These are phyloP conservation scores for Biscogniauxia sp. DNA, from an alignment of 2,329 filamentous ascomycete genomes.

Conservation along the genomic window DNA sequence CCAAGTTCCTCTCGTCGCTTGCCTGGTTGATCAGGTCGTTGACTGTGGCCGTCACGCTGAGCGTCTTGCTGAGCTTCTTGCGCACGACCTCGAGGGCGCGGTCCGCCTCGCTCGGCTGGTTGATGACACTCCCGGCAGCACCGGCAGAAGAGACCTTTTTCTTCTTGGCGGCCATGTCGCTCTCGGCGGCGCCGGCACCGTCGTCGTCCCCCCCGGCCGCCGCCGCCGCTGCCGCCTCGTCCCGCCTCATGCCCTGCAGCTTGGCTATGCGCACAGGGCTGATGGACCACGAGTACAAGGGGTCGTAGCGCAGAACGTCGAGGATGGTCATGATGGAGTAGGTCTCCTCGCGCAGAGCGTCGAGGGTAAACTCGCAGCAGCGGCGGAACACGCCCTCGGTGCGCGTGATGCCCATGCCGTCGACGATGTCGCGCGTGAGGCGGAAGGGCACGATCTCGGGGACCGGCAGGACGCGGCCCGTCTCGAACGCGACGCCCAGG, in stretches of 20 bases:
- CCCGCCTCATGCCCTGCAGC: constrained; percentile 60
- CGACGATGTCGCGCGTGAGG: constrained; percentile 88
- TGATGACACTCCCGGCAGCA: constrained; percentile 36
- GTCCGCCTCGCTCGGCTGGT: constrained; percentile 74
- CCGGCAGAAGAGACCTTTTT: constrained; percentile 27
- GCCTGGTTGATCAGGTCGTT: constrained; percentile 97
- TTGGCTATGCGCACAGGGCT: constrained; percentile 66
- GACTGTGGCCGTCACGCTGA: constrained; percentile 93
- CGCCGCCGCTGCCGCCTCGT: constrained; percentile 29
- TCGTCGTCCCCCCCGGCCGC: too few species aligned
- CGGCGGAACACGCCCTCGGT: constrained; percentile 95
- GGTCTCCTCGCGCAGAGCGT: constrained; percentile 89
- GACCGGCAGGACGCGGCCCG: constrained; percentile 89
- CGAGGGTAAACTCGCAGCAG: constrained; percentile 97
- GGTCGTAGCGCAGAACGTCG: constrained; percentile 97
- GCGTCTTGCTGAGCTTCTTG: constrained; percentile 91
- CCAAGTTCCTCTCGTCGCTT: constrained; percentile 87
- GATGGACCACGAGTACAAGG: constrained; percentile 92
- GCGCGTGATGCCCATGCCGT: constrained; percentile 93
- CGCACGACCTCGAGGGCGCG: constrained; percentile 87
- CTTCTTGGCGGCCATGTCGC: constrained; percentile 41
- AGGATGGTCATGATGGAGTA: constrained; percentile 99
- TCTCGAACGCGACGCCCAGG: constrained; percentile 94
- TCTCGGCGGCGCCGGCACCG: constrained; percentile 34
- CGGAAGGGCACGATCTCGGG: constrained; percentile 96